Conservation (phyloP, 1,284 basidiomycete genomes). For the Gymnopus androsaceus region DNA sequence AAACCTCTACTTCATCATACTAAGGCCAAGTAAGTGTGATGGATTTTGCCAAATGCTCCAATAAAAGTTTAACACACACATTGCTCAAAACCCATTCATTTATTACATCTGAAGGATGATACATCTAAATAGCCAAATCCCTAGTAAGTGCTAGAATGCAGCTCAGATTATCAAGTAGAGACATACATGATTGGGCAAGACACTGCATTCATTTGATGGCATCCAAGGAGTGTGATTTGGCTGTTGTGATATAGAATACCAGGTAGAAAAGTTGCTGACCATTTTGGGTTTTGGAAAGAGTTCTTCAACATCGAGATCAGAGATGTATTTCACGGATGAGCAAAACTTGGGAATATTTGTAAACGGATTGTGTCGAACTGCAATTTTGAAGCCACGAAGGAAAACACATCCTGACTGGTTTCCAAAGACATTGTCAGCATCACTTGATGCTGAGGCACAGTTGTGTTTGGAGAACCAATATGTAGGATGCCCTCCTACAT, state of each 20-base stretch:
- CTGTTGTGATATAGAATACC: too few relatives aligned
- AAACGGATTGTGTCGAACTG: background rate
- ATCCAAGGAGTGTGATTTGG: too few relatives aligned
- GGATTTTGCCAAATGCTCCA: background rate
- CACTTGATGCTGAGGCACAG: background rate
- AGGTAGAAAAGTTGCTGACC: background rate
- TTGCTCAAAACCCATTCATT: slow-evolving; percentile 2
- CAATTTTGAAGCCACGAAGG: slow-evolving; percentile 1
- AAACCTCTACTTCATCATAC: background rate
- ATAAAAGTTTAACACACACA: too few relatives aligned
- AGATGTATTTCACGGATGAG: background rate
- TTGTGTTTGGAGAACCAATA: background rate
- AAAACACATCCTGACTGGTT: background rate
- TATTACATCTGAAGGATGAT: background rate
- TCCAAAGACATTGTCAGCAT: background rate
- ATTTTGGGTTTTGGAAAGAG: background rate
- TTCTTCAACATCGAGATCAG: background rate
- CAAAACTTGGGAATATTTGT: background rate
- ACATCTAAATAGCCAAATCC: background rate
- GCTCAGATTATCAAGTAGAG: background rate
- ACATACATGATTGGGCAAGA: background rate
- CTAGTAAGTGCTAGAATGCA: too few relatives aligned
- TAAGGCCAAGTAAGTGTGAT: background rate
- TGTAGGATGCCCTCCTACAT: background rate
- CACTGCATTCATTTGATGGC: too few relatives aligned